Conservation (phyloP, 176 grass and related monocot species). For the Oryza brachyantha region DNA sequence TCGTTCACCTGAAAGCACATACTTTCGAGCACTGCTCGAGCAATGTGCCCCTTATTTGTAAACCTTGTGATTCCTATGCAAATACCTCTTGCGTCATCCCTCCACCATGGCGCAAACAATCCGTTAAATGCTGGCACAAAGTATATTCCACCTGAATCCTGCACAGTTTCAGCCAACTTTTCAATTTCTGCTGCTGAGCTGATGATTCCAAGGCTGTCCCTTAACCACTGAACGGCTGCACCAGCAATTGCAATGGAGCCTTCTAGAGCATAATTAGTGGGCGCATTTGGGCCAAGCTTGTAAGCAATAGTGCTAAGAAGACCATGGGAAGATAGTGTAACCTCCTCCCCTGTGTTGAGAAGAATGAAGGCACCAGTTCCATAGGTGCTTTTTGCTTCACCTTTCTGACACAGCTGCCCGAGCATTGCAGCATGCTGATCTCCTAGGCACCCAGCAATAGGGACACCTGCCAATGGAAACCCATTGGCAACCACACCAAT, state of each 20-base stretch:
- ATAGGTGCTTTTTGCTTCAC: slow-evolving; percentile 91
- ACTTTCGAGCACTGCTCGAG: slow-evolving; percentile 78
- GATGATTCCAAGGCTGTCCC: slow-evolving; percentile 83
- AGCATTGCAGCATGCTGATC: slow-evolving; percentile 94
- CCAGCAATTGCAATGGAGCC: slow-evolving; percentile 96
- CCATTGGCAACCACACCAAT: slow-evolving; percentile 53
- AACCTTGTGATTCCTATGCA: slow-evolving; percentile 87
- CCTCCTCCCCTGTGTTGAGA: slow-evolving; percentile 79
- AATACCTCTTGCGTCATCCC: slow-evolving; percentile 74
- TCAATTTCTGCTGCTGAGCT: slow-evolving; percentile 57
- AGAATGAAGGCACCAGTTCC: slow-evolving; percentile 98
- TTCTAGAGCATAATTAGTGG: slow-evolving; percentile 86
- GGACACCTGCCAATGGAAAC: slow-evolving; percentile 63
- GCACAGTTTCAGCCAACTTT: slow-evolving; percentile 57
- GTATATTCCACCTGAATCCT: slow-evolving; percentile 73
- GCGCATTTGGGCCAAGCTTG: slow-evolving; percentile 56
- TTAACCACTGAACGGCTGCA: slow-evolving; percentile 90
- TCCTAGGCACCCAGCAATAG: slow-evolving; percentile 74
- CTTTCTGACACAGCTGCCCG: slow-evolving; percentile 76
- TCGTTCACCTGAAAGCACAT: slow-evolving; percentile 98
- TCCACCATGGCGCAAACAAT: slow-evolving; percentile 94
- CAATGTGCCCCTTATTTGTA: slow-evolving; percentile 80
- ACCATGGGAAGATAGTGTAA: slow-evolving; percentile 60
- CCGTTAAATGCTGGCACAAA: slow-evolving; percentile 95
- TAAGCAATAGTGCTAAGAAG: slow-evolving; percentile 79